A percentile compares a stretch with the other conserved stretches of the same genome.
phyloP scores from a whole-genome alignment of 73 alveolate species.

The Paramecium tetraurelia region DNA sequence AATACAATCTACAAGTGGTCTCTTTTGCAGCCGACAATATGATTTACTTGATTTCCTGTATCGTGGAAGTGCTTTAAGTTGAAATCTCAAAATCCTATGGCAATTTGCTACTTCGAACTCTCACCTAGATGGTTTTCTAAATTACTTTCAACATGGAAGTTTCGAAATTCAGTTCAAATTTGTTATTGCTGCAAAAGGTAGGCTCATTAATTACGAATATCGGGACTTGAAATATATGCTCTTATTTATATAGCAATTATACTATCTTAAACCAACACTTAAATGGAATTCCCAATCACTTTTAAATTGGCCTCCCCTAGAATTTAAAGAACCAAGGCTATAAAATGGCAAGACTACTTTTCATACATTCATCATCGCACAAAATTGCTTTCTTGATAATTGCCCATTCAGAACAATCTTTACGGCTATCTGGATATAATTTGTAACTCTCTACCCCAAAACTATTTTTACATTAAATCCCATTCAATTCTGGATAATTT shows the following conservation, averaged over 20 bases:
- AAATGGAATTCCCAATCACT: not conserved
- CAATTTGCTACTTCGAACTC: not conserved
- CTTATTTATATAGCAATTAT: not conserved
- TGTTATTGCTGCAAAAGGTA: not conserved
- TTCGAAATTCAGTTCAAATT: not conserved
- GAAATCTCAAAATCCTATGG: not conserved
- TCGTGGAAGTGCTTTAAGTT: not conserved
- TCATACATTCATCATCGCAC: not conserved
- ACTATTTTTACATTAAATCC: not conserved
- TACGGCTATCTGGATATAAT: not conserved
- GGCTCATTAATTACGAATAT: constrained; percentile 2
- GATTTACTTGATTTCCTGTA: not conserved
- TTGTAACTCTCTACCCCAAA: constrained; percentile 11
- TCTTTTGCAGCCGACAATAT: not conserved
- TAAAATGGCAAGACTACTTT: not conserved
- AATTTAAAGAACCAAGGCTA: not conserved
- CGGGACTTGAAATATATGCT: not conserved
- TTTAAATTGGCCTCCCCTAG: not conserved
- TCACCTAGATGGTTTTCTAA: not conserved
- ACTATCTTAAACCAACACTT: not conserved
- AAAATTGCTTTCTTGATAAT: not conserved
- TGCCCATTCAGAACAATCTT: not conserved
- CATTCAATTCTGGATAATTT: not conserved
- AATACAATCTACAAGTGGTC: not conserved
- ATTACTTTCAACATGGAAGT: not conserved